A percentile compares a stretch with the other conserved stretches of the same genome.
Conservation (phyloP, 345 rosid species). For the Linum tenue region DNA sequence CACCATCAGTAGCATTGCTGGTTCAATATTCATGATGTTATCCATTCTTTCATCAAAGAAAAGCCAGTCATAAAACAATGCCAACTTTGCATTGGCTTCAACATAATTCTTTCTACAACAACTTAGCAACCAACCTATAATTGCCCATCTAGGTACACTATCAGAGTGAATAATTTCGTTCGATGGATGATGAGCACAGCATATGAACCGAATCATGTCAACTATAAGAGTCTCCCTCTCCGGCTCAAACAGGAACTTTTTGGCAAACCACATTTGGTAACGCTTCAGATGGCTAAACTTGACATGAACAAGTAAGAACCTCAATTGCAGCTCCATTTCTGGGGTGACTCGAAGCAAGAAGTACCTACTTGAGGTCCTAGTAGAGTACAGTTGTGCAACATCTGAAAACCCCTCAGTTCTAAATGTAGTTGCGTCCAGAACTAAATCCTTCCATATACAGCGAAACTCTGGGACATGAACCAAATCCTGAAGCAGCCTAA, state of each 20-base stretch:
- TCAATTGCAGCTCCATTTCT: conserved; percentile 62
- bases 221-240: conserved; percentile 50
- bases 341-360: conserved; percentile 54
- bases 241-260: conserved; percentile 43
- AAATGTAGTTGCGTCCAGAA: conserved; percentile 34
- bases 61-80: conserved; percentile 78
- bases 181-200: conserved; percentile 65
- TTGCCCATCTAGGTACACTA: conserved; percentile 78
- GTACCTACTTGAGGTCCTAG: conserved; percentile 59
- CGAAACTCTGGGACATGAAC: conserved; percentile 57
- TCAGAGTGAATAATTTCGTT: conserved; percentile 51
- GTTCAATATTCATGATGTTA: conserved; percentile 79
- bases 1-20: conserved; percentile 69
- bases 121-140: conserved; percentile 65
- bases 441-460: conserved; percentile 56
- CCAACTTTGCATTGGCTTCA: conserved; percentile 52
- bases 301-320: conserved; percentile 66
- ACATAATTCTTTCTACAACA: conserved; percentile 42
- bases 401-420: conserved; percentile 33
- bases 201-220: conserved; percentile 63
- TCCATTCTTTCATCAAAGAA: conserved; percentile 64
- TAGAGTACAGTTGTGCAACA: conserved; percentile 36
- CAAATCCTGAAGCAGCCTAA: conserved; percentile 63
- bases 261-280: conserved; percentile 66
- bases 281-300: conserved; percentile 66